Evolutionary conservation across 2,329 filamentous ascomycete genomes (phyloP).

Genomic region (Exophiala sideris): DNA sequence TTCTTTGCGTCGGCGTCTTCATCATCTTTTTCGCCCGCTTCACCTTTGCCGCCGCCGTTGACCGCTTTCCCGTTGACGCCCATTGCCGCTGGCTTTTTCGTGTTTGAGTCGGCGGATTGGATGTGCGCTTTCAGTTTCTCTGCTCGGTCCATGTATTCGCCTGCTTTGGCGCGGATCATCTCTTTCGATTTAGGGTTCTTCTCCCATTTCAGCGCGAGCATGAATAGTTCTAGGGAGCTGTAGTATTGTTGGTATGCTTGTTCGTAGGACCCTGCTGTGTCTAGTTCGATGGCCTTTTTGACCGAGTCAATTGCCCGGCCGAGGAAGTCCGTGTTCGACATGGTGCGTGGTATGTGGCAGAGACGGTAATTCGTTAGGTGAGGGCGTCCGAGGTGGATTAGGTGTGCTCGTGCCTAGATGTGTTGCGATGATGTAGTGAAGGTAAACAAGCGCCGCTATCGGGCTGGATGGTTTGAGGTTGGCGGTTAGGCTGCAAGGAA

Average conservation of each 20-base stretch:
- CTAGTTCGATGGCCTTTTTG: conserved; percentile 94
- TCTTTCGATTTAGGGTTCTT: conserved; percentile 97
- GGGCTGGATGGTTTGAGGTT: not conserved
- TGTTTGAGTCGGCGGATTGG: conserved; percentile 63
- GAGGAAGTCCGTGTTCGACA: conserved; percentile 96
- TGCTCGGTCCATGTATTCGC: conserved; percentile 96
- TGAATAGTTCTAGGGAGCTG: conserved; percentile 92
- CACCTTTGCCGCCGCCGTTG: conserved; percentile 53
- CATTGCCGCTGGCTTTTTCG: conserved; percentile 51
- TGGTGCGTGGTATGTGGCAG: conserved; percentile 41
- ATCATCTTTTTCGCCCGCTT: conserved; percentile 62
- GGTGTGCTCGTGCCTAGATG: not conserved
- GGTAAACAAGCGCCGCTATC: conserved; percentile 8
- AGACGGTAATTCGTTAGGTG: not conserved
- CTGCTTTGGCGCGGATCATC: conserved; percentile 92
- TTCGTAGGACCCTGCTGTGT: conserved; percentile 94
- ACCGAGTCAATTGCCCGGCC: conserved; percentile 95
- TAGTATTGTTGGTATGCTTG: conserved; percentile 97
- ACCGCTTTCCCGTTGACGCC: conserved; percentile 51
- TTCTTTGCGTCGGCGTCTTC: conserved; percentile 94
- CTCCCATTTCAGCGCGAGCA: conserved; percentile 99
- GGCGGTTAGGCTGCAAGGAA: not conserved
- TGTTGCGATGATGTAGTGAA: not conserved
- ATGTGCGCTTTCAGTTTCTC: conserved; percentile 96
- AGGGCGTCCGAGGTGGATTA: not conserved